phyloP scores from a whole-genome alignment of 225 moss, liverwort and hornwort genomes.

The Neckera pumila region DNA sequence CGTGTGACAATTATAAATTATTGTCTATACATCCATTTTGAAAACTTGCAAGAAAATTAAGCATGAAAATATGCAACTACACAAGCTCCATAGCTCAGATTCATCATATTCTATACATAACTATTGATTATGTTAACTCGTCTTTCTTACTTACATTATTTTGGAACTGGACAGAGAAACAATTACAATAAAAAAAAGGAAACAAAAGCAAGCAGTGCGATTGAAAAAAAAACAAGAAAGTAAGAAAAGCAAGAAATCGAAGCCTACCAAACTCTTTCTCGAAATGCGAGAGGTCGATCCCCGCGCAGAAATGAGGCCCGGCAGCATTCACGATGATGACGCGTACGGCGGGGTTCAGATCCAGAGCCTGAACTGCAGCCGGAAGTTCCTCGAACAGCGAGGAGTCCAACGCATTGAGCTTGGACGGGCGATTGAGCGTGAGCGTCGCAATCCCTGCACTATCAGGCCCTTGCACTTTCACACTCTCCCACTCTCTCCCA shows the following conservation, averaged over 20 bases:
- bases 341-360: slow-evolving; percentile 39
- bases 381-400: slow-evolving; percentile 52
- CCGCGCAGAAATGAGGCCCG: slow-evolving; percentile 78
- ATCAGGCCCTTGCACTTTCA: slow-evolving; percentile 47
- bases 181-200: neutral
- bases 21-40: neutral
- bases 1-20: neutral
- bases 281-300: slow-evolving; percentile 56
- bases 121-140: neutral
- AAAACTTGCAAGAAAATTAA: neutral
- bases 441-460: slow-evolving; percentile 45
- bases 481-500: slow-evolving; percentile 15
- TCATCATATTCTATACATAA: neutral
- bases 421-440: slow-evolving; percentile 53
- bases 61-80: neutral
- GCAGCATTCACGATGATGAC: slow-evolving; percentile 50
- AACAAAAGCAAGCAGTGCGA: neutral
- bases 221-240: neutral
- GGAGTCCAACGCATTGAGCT: slow-evolving; percentile 46
- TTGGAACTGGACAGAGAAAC: neutral
- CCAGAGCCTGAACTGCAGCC: slow-evolving; percentile 41
- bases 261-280: slow-evolving; percentile 3
- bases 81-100: neutral
- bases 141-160: neutral
- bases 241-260: neutral